Base-by-base conservation (phyloP, 164 flowering plant species). In the Piper betle region DNA sequence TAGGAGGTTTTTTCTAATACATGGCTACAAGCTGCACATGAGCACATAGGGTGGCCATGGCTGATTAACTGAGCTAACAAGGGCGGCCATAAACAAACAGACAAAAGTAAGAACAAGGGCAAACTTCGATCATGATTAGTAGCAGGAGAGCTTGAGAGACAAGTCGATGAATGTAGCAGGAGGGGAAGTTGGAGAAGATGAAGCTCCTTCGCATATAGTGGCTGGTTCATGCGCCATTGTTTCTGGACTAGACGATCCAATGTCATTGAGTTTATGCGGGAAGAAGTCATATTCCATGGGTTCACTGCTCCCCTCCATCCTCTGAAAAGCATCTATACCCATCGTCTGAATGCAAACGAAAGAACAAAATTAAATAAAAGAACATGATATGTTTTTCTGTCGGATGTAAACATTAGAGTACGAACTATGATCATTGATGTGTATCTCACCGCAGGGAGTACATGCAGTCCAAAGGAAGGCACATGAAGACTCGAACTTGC, bases 101-200 rank as follows among this genome's bases (percentile, higher is more conserved):
- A n/a, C n/a, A n/a, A n/a, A 16, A 15, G 55, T 16, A 53, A n/a
- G 55, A 53, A 53, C 17, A 53, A n/a, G n/a, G n/a, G n/a, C n/a
- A n/a, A n/a, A n/a, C n/a, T 60, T 40, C 42, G 25, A 18, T 11
- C 42, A n/a, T 37, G 52, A 13, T 7, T 39, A 62, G 59, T 72
- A 68, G 57, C 62, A 61, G 61, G 69, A 72, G 46, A 73, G 76
- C 70, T 66, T 69, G 60, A 73, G 76, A 15, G 76, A 66, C 42
- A 73, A 66, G 66, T 73, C 76, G 33, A 73, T 52, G 17, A 54
- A 64, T 39, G 40, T 39, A 18, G 61, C 43, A 56, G 58, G 38
- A 2, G 39, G 50, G 39, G 62, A 8, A 58, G 66, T 8, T 7
- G 64, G 6, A 55, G 70, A 38, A 7, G 67, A 37, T 59, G 69